Evolutionary conservation across 2,329 filamentous ascomycete genomes (phyloP), one percentile per base, ranked within the genome.

Genomic region (Fusarium proliferatum): DNA sequence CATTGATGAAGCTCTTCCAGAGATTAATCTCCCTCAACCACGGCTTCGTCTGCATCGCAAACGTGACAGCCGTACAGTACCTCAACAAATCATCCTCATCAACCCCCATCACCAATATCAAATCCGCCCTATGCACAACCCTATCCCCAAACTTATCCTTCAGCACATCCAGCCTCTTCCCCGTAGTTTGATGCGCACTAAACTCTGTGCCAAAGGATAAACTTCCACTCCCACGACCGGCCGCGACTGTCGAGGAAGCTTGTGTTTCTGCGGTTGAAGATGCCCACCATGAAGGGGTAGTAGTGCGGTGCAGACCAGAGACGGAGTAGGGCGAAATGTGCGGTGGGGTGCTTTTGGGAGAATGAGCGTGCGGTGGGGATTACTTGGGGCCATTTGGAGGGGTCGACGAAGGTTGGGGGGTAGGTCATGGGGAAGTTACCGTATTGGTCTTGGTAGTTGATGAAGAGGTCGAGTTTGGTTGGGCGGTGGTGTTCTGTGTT

Each of bases 1-100:
- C 77, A 46, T 80, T 78, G 1, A 80, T 60, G 33, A 79, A 80
- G 38, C 77, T 80, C 76, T 79, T 79, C 72, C 73, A 79, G 12
- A 79, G 13, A 19, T 80, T 77, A 55, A 80, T 51, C 15, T 80
- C 77, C 3, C 74, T 69, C 17, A 78, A 26, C 76, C 79, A 80
- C 16, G 78, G 76, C 69, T 76, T 80, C 21, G 76, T 80, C 65
- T 79, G 77, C 2, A 80, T 38, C 1, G 74, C 75, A 75, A 80
- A 80, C 13, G 72, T 70, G 11, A 77, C 78, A 15, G 73, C 75
- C 9, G 71, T 77, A 21, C 68, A 75, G 9, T 62, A 61, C 53
- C 64, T 80, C 5, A 80, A 45, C 42, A 80, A 23, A 4, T 79
- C 77, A 8, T 60, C 34, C 2, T 52, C 64, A 58, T 75, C 61